Percentiles rank a stretch among this genome's conserved stretches.
Conservation (phyloP, 2,329 filamentous ascomycete genomes). For the Sporothrix pseudoabietina region DNA sequence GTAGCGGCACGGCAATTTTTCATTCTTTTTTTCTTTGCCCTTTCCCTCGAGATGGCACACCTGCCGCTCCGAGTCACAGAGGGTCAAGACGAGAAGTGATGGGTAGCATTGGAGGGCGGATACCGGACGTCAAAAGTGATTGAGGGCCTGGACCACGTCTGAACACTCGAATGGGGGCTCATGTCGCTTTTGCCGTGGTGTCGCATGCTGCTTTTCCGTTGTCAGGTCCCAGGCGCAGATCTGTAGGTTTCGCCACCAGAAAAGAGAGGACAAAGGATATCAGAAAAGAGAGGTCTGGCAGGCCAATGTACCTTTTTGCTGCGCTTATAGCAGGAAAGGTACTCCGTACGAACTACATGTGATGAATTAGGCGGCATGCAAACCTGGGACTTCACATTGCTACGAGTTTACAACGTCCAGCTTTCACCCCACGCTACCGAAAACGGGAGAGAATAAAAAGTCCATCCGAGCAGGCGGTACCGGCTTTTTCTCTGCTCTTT, state of each 20-base stretch:
- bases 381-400: not conserved
- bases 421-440: not conserved
- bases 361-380: not conserved
- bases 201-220: not conserved
- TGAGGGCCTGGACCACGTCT: not conserved
- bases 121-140: not conserved
- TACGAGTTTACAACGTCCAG: not conserved
- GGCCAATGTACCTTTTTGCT: not conserved
- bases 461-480: not conserved
- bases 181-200: not conserved
- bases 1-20: not conserved
- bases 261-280: not conserved
- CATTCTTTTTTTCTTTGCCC: not conserved
- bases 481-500: not conserved
- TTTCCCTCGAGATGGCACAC: not conserved
- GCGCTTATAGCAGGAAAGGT: not conserved
- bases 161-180: not conserved
- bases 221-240: not conserved
- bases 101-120: not conserved
- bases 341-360: too few relatives aligned
- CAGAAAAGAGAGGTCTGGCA: not conserved
- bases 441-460: not conserved
- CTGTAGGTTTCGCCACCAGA: not conserved
- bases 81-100: not conserved
- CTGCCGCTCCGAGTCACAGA: not conserved